These are phyloP conservation scores for Rhizopus delemar DNA, from an alignment of 371 early-diverging fungal genomes.

Conservation along the genomic window DNA sequence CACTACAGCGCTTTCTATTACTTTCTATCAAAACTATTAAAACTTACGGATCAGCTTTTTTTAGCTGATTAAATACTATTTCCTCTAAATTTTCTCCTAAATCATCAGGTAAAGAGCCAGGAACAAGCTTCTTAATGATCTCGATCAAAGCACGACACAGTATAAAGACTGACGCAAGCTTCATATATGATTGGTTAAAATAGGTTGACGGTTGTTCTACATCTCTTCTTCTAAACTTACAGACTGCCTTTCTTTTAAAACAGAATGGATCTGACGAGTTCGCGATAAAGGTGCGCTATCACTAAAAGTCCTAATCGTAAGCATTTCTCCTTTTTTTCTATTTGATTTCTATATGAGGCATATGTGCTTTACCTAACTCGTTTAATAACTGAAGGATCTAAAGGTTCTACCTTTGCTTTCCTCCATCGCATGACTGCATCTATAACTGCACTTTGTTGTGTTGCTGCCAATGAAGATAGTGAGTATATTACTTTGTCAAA, in stretches of 20 bases:
- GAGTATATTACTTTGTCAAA: slow-evolving; percentile 83
- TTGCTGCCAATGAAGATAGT: slow-evolving; percentile 79
- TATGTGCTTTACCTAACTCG: slow-evolving; percentile 44
- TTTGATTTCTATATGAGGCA: slow-evolving; percentile 23
- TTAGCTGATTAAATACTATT: slow-evolving; percentile 87
- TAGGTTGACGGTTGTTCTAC: not conserved
- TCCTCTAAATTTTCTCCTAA: slow-evolving; percentile 90
- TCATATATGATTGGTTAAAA: slow-evolving; percentile 9
- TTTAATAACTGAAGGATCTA: slow-evolving; percentile 47
- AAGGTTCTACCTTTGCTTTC: slow-evolving; percentile 71
- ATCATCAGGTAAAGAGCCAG: slow-evolving; percentile 77
- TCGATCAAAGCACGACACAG: slow-evolving; percentile 85
- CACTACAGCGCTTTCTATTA: not conserved
- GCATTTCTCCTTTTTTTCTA: not conserved
- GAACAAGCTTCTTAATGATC: slow-evolving; percentile 74
- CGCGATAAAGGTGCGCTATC: slow-evolving; percentile 49
- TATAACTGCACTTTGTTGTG: slow-evolving; percentile 85
- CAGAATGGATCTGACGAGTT: slow-evolving; percentile 40
- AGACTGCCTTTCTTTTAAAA: slow-evolving; percentile 55
- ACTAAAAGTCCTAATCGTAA: slow-evolving; percentile 16
- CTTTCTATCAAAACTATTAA: not conserved
- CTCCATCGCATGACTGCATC: slow-evolving; percentile 92
- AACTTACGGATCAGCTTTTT: slow-evolving; percentile 85
- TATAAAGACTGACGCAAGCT: slow-evolving; percentile 87
- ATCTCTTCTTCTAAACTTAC: slow-evolving; percentile 25